A percentile compares a stretch with the other conserved stretches of the same genome.
These are phyloP conservation scores for Phytophthora tentaculata DNA, from an alignment of 352 stramenopile species.

Conservation along the genomic window DNA sequence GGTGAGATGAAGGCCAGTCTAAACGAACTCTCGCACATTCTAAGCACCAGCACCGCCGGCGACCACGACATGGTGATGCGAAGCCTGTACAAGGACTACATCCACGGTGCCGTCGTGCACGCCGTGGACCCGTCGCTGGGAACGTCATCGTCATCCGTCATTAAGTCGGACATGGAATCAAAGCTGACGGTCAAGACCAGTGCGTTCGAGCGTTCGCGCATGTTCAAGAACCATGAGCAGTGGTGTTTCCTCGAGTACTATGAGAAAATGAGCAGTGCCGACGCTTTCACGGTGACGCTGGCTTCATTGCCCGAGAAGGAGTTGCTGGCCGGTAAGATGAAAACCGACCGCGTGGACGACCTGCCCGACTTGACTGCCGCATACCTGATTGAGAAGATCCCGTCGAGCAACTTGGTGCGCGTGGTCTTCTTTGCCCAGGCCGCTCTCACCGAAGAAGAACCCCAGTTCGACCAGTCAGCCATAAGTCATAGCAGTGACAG, in stretches of 20 bases:
- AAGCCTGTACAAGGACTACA: conserved; percentile 55
- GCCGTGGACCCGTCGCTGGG: conserved; percentile 15
- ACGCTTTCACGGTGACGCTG: conserved; percentile 37
- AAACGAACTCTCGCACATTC: conserved; percentile 40
- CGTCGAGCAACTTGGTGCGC: conserved; percentile 40
- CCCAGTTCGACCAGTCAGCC: conserved; percentile 34
- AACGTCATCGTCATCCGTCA: conserved; percentile 8
- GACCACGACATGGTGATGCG: conserved; percentile 48
- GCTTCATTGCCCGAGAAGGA: conserved; percentile 40
- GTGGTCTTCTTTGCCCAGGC: conserved; percentile 49
- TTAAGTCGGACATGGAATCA: conserved; percentile 23
- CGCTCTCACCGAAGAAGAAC: conserved; percentile 16
- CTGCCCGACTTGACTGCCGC: conserved; percentile 44
- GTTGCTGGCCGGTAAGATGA: conserved; percentile 46
- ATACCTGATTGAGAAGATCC: conserved; percentile 45
- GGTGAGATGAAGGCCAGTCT: conserved; percentile 47
- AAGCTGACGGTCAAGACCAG: conserved; percentile 42
- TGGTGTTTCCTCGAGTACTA: conserved; percentile 49
- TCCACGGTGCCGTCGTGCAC: conserved; percentile 55
- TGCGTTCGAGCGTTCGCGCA: conserved; percentile 43
- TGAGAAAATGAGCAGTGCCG: conserved; percentile 29
- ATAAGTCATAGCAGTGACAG: conserved; percentile 31
- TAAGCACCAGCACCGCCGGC: conserved; percentile 36
- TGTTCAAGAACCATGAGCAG: conserved; percentile 51
- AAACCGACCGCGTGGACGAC: conserved; percentile 45